Evolutionary conservation across 257 asterid species (phyloP).

Genomic region (Solanum ossicruentum): DNA sequence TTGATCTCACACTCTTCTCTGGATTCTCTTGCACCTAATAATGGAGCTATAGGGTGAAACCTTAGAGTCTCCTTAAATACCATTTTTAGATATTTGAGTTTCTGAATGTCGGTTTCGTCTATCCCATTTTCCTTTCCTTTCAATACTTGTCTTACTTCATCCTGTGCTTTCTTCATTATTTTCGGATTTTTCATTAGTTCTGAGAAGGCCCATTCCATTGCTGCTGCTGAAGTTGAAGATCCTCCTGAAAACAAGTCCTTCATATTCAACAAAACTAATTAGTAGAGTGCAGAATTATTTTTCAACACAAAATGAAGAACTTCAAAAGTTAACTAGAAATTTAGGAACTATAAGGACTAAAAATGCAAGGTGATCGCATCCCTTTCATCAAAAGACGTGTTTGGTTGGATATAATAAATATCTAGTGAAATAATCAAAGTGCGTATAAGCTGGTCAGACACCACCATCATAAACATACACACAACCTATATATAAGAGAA

Average conservation of each 20-base stretch:
- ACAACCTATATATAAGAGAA: not conserved
- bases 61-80: not conserved
- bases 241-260: slow-evolving; percentile 17
- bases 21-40: slow-evolving; percentile 11
- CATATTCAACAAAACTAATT: not conserved
- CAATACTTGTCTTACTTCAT: slow-evolving; percentile 5
- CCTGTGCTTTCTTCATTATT: slow-evolving; percentile 14
- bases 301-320: not conserved
- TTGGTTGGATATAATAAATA: not conserved
- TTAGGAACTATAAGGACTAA: too few species aligned
- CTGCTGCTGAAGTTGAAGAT: slow-evolving; percentile 4
- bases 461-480: not conserved
- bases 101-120: slow-evolving; percentile 3
- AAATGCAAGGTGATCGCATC: not conserved
- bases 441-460: not conserved
- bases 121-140: not conserved
- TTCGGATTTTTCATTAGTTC: slow-evolving; percentile 13
- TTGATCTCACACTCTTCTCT: slow-evolving; percentile 7
- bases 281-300: not conserved
- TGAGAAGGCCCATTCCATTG: slow-evolving; percentile 11
- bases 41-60: not conserved
- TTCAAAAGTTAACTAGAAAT: too few species aligned
- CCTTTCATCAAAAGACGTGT: not conserved
- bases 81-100: slow-evolving; percentile 6
- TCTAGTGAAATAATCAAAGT: not conserved